Evolutionary conservation across 768 basidiomycete species (phyloP).

Genomic region (Serendipita indica): DNA sequence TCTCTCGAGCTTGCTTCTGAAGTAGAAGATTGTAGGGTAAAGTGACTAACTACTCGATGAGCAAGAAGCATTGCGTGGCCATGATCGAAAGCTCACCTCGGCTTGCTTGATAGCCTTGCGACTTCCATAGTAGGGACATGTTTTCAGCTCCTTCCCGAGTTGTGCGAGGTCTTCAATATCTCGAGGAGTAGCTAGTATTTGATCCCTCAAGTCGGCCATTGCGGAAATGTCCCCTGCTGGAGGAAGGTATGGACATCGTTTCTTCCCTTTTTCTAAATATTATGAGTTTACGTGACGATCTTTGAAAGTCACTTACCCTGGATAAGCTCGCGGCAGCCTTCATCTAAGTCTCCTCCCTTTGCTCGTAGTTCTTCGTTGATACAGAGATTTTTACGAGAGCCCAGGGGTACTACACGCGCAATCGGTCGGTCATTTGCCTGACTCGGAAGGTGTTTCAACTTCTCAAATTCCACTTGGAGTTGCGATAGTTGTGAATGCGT

Average conservation of each 20-base stretch:
- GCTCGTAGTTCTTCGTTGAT: constrained; percentile 67
- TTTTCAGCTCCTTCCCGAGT: constrained; percentile 48
- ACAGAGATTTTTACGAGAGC: constrained; percentile 82
- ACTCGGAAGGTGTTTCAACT: constrained; percentile 30
- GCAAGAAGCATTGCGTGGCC: neutral
- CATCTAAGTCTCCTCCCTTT: constrained; percentile 56
- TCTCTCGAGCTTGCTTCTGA: constrained; percentile 67
- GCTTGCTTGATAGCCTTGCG: constrained; percentile 79
- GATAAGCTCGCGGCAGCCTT: constrained; percentile 70
- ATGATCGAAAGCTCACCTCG: constrained; percentile 40
- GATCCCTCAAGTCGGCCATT: constrained; percentile 75
- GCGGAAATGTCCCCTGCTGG: constrained; percentile 45
- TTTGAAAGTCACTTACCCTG: constrained; percentile 33
- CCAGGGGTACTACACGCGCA: constrained; percentile 65
- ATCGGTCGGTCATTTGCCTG: constrained; percentile 17
- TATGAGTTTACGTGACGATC: too few species aligned
- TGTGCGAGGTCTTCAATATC: constrained; percentile 87
- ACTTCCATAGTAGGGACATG: constrained; percentile 90
- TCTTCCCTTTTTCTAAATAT: constrained; percentile 42
- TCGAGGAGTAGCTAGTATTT: constrained; percentile 72
- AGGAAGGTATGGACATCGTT: constrained; percentile 67
- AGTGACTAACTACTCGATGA: constrained; percentile 50
- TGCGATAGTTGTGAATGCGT: constrained; percentile 95
- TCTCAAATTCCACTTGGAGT: constrained; percentile 68
- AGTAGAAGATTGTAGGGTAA: constrained; percentile 89